phyloP scores from a whole-genome alignment of 2,329 filamentous ascomycete genomes.

The Aspergillus thermomutatus region DNA sequence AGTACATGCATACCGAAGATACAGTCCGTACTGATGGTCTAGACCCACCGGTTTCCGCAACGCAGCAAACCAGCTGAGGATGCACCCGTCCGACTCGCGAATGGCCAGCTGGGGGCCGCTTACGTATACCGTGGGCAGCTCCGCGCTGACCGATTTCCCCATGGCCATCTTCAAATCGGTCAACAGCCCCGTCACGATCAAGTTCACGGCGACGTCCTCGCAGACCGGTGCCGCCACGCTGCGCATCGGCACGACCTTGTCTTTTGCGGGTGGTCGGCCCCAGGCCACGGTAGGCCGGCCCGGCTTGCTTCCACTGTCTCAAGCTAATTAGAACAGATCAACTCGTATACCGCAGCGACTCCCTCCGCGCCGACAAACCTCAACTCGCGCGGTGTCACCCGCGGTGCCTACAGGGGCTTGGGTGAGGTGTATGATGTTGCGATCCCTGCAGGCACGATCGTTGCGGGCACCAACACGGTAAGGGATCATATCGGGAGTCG shows the following conservation, averaged over 20 bases:
- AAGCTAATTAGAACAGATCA: slow-evolving; percentile 39
- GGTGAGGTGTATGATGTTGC: slow-evolving; percentile 62
- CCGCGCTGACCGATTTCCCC: slow-evolving; percentile 53
- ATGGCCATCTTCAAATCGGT: slow-evolving; percentile 64
- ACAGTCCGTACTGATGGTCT: not conserved
- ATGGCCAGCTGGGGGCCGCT: slow-evolving; percentile 60
- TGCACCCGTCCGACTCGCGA: slow-evolving; percentile 65
- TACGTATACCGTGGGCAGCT: slow-evolving; percentile 61
- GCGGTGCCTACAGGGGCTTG: slow-evolving; percentile 62
- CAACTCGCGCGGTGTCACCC: slow-evolving; percentile 62
- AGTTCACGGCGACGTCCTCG: slow-evolving; percentile 53
- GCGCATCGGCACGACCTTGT: slow-evolving; percentile 62
- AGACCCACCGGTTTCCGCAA: slow-evolving; percentile 62
- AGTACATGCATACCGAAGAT: slow-evolving; percentile 1
- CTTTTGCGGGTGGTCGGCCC: slow-evolving; percentile 59
- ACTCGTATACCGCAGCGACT: slow-evolving; percentile 49
- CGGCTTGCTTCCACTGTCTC: not conserved
- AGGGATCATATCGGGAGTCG: not conserved
- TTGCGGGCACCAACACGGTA: slow-evolving; percentile 58
- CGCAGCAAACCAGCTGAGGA: slow-evolving; percentile 62
- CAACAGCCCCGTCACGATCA: slow-evolving; percentile 60
- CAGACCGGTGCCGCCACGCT: slow-evolving; percentile 56
- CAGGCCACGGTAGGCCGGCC: slow-evolving; percentile 37
- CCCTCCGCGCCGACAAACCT: slow-evolving; percentile 60
- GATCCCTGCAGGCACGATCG: slow-evolving; percentile 59